A percentile compares a stretch with the other conserved stretches of the same genome.
These are phyloP conservation scores for Xylaria polymorpha DNA, from an alignment of 2,329 filamentous ascomycete genomes.

Conservation along the genomic window DNA sequence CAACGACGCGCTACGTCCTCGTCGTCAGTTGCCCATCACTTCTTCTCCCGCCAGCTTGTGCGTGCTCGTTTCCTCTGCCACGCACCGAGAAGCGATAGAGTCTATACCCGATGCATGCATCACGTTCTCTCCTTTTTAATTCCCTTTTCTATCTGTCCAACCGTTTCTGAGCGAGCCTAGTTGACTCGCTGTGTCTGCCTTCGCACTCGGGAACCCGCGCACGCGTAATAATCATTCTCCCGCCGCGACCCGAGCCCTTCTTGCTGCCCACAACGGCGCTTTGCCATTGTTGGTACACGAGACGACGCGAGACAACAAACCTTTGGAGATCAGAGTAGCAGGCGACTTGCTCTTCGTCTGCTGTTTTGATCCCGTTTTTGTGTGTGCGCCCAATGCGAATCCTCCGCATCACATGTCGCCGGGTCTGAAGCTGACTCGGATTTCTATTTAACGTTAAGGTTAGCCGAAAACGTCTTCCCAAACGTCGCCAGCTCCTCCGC, in stretches of 20 bases:
- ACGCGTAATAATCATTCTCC: conserved; percentile 29
- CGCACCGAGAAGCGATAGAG: conserved; percentile 31
- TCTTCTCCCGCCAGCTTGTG: conserved; percentile 30
- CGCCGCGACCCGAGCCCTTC: conserved; percentile 17
- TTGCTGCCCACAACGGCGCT: conserved; percentile 13
- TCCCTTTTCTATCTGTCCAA: conserved; percentile 38
- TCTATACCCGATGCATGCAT: conserved; percentile 44
- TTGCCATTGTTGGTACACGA: conserved; percentile 19
- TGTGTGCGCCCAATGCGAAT: conserved; percentile 32
- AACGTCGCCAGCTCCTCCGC: conserved; percentile 61
- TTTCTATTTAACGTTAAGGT: conserved; percentile 47
- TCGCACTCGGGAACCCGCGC: conserved; percentile 19
- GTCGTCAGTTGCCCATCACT: conserved; percentile 36
- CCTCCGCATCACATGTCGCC: conserved; percentile 27
- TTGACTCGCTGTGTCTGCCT: conserved; percentile 20
- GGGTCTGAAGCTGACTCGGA: conserved; percentile 32
- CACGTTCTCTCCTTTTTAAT: conserved; percentile 42
- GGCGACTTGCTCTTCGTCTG: conserved; percentile 43
- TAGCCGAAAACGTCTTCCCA: conserved; percentile 67
- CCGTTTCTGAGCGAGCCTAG: conserved; percentile 32
- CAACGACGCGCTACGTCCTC: conserved; percentile 42
- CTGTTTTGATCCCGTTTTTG: conserved; percentile 42
- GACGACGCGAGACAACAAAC: conserved; percentile 30
- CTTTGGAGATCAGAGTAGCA: conserved; percentile 42
- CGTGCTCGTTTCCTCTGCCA: conserved; percentile 27